Percentiles rank a stretch among this genome's conserved stretches.
Evolutionary conservation across 148 eudicot species (phyloP).

Genomic region (Rhododendron williamsianum): DNA sequence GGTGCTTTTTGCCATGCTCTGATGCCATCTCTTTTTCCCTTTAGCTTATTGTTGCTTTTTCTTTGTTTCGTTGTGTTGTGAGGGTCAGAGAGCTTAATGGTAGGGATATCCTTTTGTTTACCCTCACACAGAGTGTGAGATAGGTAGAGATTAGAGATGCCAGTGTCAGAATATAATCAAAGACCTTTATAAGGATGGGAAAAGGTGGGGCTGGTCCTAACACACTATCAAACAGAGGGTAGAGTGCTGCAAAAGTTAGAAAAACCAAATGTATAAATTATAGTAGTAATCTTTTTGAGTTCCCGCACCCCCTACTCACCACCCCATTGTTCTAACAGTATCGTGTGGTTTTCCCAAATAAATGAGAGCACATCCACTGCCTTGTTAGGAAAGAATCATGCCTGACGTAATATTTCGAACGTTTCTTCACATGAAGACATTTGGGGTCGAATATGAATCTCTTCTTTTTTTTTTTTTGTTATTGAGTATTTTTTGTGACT

Average conservation of each 20-base stretch:
- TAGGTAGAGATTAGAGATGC: constrained; percentile 15
- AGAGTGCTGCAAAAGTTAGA: constrained; percentile 15
- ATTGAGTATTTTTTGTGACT: neutral
- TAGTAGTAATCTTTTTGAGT: constrained; percentile 5
- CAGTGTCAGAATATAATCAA: constrained; percentile 17
- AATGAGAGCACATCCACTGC: constrained; percentile 21
- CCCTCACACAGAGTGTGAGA: neutral
- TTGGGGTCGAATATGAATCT: neutral
- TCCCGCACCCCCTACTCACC: neutral
- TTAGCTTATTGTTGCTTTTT: constrained; percentile 14
- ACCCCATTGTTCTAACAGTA: constrained; percentile 5
- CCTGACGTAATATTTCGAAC: neutral
- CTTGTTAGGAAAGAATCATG: constrained; percentile 26
- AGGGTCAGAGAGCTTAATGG: constrained; percentile 2
- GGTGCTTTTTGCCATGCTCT: constrained; percentile 31
- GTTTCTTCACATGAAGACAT: neutral
- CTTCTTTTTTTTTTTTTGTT: neutral
- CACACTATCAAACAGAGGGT: neutral
- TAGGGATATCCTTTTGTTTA: constrained; percentile 9
- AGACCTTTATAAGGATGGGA: constrained; percentile 49
- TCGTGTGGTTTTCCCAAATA: constrained; percentile 26
- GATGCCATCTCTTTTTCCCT: constrained; percentile 35
- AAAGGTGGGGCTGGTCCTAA: constrained; percentile 17
- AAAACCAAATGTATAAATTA: neutral
- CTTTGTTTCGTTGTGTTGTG: constrained; percentile 15